Conservation (phyloP, 2,329 filamentous ascomycete species). For the Sporothrix dimorphospora region DNA sequence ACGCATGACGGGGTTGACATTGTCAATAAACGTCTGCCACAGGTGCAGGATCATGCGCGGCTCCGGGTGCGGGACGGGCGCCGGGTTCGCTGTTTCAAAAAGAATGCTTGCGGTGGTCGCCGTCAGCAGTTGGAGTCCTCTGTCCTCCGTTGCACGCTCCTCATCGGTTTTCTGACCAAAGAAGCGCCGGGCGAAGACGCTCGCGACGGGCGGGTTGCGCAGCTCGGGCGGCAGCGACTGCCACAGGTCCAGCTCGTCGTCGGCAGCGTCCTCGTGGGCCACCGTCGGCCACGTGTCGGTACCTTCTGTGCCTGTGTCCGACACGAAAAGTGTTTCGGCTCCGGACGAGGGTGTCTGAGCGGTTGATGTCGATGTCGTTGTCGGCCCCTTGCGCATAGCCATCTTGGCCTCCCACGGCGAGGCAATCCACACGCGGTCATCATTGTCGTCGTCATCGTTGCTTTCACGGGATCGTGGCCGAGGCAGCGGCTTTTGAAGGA, state of each 20-base stretch:
- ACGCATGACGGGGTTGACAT: conserved; percentile 41
- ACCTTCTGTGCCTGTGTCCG: background rate
- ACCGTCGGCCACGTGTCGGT: no score
- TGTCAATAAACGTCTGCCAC: conserved; percentile 43
- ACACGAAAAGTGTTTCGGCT: background rate
- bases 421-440: conserved; percentile 37
- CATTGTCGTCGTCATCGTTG: background rate
- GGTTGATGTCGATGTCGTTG: background rate
- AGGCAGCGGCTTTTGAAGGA: background rate
- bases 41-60: conserved; percentile 39
- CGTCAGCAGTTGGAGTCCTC: background rate
- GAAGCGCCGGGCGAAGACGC: conserved; percentile 19
- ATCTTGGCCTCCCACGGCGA: conserved; percentile 32
- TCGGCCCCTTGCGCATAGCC: background rate
- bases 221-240: conserved; percentile 23
- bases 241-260: conserved; percentile 15
- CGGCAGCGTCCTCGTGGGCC: background rate
- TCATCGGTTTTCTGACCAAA: background rate
- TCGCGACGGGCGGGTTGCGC: conserved; percentile 19
- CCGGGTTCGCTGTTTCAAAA: background rate
- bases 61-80: conserved; percentile 37
- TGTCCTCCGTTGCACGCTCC: background rate
- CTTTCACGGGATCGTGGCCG: background rate
- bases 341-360: conserved; percentile 2
- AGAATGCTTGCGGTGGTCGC: background rate